phyloP scores from a whole-genome alignment of 345 rosid genomes.

The Gossypium mustelinum region DNA sequence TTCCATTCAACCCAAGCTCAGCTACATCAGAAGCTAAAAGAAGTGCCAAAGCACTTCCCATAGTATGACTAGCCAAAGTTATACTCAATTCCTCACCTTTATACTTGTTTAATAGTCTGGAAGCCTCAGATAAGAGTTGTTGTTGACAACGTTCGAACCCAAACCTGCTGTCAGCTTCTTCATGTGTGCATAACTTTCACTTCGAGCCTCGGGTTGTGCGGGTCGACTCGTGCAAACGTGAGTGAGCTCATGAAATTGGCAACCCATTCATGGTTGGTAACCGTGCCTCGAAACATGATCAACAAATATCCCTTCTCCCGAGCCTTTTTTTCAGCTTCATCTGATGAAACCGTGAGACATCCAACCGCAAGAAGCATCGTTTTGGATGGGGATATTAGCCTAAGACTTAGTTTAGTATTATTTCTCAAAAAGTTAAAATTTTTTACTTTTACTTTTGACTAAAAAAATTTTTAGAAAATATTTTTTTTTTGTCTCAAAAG shows the following conservation, averaged over 20 bases:
- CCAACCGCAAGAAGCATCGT: slow-evolving; percentile 47
- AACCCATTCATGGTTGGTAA: slow-evolving; percentile 72
- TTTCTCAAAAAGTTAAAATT: too few relatives aligned
- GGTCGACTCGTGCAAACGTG: slow-evolving; percentile 70
- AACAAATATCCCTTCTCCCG: slow-evolving; percentile 71
- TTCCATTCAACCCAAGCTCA: slow-evolving; percentile 55
- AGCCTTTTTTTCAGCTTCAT: slow-evolving; percentile 39
- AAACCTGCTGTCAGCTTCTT: slow-evolving; percentile 51
- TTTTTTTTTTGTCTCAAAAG: too few relatives aligned
- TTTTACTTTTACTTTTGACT: too few relatives aligned
- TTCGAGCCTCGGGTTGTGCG: slow-evolving; percentile 46
- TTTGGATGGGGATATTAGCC: slow-evolving; percentile 51
- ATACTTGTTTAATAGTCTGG: slow-evolving; percentile 48
- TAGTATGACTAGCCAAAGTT: slow-evolving; percentile 75
- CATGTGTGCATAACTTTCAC: slow-evolving; percentile 79
- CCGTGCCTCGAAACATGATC: slow-evolving; percentile 72
- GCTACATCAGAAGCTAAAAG: slow-evolving; percentile 77
- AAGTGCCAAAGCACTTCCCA: slow-evolving; percentile 85
- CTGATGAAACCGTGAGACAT: slow-evolving; percentile 57
- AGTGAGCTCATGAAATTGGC: slow-evolving; percentile 75
- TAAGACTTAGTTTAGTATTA: slow-evolving; percentile 41
- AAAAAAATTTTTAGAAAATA: too few relatives aligned
- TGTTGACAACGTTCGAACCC: slow-evolving; percentile 72
- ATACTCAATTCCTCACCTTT: slow-evolving; percentile 68
- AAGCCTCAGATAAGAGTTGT: slow-evolving; percentile 72